phyloP scores from a whole-genome alignment of 2,329 filamentous ascomycete genomes.

The Alternaria arbusti region DNA sequence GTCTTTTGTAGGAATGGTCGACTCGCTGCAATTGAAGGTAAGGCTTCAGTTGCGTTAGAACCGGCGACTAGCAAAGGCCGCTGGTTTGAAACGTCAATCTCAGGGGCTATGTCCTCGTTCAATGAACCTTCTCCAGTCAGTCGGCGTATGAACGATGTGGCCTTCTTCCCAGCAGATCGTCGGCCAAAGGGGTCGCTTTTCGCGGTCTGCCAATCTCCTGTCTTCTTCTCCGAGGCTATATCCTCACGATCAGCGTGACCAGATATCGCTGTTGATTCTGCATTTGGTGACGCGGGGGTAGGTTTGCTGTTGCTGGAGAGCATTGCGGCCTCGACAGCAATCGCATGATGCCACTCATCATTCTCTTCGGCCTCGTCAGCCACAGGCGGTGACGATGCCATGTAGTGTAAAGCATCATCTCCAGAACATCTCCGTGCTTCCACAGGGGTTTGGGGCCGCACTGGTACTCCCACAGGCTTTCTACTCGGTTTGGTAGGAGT shows the following conservation, averaged over 20 bases:
- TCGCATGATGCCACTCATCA: constrained; percentile 5
- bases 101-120: neutral
- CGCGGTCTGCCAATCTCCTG: constrained; percentile 34
- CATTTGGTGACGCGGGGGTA: constrained; percentile 50
- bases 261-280: constrained; percentile 50
- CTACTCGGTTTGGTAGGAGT: constrained; percentile 19
- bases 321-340: constrained; percentile 21
- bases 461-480: constrained; percentile 2
- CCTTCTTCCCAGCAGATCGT: constrained; percentile 10
- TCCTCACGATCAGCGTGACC: constrained; percentile 37
- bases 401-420: neutral
- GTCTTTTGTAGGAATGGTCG: neutral
- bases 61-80: neutral
- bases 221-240: constrained; percentile 38
- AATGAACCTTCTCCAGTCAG: constrained; percentile 26
- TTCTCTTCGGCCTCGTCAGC: constrained; percentile 1
- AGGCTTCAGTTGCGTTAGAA: neutral
- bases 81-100: neutral
- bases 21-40: neutral
- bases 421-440: constrained; percentile 1
- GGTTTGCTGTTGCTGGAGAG: constrained; percentile 53
- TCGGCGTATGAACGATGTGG: constrained; percentile 34
- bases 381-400: constrained; percentile 21
- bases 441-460: constrained; percentile 11
- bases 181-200: constrained; percentile 38